phyloP scores from a whole-genome alignment of 139 green algal species.

The Nannochloris sp. region DNA sequence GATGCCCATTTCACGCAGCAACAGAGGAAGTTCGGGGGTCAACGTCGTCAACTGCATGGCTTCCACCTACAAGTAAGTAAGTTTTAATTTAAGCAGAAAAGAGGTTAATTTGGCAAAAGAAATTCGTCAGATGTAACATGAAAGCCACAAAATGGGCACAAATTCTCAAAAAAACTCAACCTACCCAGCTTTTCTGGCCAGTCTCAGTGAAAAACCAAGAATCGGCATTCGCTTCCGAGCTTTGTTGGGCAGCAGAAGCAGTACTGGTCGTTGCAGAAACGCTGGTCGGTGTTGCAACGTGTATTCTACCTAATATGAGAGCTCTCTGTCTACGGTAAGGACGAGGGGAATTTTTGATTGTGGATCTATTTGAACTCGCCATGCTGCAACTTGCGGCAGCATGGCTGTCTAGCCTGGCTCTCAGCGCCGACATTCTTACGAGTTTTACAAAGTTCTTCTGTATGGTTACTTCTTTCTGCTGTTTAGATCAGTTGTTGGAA shows the following conservation, averaged over 20 bases:
- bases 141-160: neutral
- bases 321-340: too few species aligned
- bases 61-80: constrained; percentile 58
- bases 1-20: constrained; percentile 70
- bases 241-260: neutral
- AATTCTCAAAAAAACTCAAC: neutral
- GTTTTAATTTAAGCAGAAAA: neutral
- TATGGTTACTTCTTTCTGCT: too few species aligned
- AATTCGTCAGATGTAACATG: neutral
- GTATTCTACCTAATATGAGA: too few species aligned
- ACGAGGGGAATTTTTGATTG: too few species aligned
- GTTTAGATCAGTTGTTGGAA: too few species aligned
- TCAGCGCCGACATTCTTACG: too few species aligned
- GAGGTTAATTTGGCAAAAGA: neutral
- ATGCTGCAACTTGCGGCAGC: too few species aligned
- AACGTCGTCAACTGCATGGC: constrained; percentile 69
- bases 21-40: constrained; percentile 55
- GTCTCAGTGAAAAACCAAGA: constrained; percentile 49
- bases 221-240: neutral
- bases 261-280: neutral
- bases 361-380: too few species aligned
- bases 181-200: constrained; percentile 35
- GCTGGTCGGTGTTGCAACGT: too few species aligned
- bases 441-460: too few species aligned
- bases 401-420: too few species aligned